Conservation (phyloP, 768 basidiomycete species). For the Mycena pura region DNA sequence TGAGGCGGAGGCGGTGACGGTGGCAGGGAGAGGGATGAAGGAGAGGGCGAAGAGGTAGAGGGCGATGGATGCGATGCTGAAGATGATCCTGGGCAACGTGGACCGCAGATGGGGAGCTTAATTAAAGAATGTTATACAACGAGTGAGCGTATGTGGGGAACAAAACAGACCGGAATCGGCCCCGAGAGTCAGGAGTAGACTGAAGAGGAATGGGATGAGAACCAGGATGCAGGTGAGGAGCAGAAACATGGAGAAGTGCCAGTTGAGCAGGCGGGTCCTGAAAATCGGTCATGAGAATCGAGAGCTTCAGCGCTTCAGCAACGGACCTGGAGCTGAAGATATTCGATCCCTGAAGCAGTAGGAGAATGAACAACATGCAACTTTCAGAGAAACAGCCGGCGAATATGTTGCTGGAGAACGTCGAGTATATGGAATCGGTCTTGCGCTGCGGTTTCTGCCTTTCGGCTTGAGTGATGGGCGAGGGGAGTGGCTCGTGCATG, state of each 20-base stretch:
- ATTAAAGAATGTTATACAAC: constrained; percentile 6
- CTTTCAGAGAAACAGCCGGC: constrained; percentile 78
- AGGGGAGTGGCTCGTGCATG: constrained; percentile 31
- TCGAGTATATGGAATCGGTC: constrained; percentile 53
- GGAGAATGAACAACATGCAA: constrained; percentile 71
- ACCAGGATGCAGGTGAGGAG: constrained; percentile 70
- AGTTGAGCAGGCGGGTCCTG: constrained; percentile 71
- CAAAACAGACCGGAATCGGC: constrained; percentile 34
- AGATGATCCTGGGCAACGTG: constrained; percentile 37
- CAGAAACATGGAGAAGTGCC: constrained; percentile 68
- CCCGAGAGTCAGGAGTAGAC: constrained; percentile 60
- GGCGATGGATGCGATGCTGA: constrained; percentile 57
- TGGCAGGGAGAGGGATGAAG: constrained; percentile 69
- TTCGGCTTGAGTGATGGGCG: constrained; percentile 26
- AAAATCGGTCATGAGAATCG: background rate
- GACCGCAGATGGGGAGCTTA: constrained; percentile 32
- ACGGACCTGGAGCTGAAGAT: constrained; percentile 63
- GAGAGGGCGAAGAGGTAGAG: constrained; percentile 68
- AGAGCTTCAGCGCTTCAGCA: background rate
- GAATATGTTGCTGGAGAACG: constrained; percentile 65
- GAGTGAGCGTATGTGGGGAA: background rate
- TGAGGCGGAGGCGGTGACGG: constrained; percentile 44
- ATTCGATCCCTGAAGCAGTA: constrained; percentile 73
- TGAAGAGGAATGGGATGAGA: constrained; percentile 68
- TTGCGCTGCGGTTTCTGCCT: constrained; percentile 18